Conservation (phyloP, 192 early-diverging fungal genomes). For the Haplosporangium gracile region DNA sequence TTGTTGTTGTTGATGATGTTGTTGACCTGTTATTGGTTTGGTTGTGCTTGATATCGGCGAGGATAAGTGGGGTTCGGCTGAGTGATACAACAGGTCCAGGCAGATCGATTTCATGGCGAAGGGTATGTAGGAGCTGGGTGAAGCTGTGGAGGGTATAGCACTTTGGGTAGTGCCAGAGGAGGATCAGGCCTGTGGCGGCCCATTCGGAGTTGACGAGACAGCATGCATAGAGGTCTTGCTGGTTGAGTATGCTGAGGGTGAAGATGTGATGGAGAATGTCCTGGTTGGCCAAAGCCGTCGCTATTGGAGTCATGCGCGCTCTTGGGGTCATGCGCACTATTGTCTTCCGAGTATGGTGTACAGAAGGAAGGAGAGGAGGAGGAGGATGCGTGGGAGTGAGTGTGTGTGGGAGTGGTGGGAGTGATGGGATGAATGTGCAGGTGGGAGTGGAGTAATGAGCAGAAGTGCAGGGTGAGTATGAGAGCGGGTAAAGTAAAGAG, state of each 20-base stretch:
- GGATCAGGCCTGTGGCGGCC: conserved; percentile 37
- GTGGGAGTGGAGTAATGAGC: background rate
- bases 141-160: conserved; percentile 33
- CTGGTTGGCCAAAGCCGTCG: conserved; percentile 31
- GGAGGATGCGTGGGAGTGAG: background rate
- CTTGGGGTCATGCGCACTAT: conserved; percentile 17
- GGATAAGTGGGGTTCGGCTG: background rate
- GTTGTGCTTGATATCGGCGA: background rate
- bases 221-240: conserved; percentile 31
- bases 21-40: background rate
- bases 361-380: background rate
- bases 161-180: conserved; percentile 37
- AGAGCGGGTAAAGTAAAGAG: background rate
- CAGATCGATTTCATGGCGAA: conserved; percentile 40
- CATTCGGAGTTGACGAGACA: conserved; percentile 54
- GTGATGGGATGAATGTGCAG: no score
- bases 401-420: background rate
- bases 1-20: background rate
- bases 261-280: conserved; percentile 52
- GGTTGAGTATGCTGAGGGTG: conserved; percentile 18
- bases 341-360: background rate
- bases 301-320: conserved; percentile 18
- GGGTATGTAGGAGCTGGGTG: conserved; percentile 38
- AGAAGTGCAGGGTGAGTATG: background rate
- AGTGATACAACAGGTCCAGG: conserved; percentile 11